Conservation (phyloP, 169 alveolate species). For the Plasmodium reichenowi region DNA sequence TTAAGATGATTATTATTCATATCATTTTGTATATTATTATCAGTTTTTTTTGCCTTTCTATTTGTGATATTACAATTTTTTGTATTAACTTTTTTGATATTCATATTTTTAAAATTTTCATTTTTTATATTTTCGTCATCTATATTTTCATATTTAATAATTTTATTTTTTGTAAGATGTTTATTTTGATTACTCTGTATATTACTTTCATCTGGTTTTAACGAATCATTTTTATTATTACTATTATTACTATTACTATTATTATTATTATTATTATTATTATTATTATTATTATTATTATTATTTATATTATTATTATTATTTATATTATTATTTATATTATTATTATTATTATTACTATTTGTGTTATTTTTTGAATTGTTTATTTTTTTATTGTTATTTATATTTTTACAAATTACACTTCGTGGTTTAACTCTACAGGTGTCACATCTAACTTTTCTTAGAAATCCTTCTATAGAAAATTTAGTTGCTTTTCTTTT, state of each 20-base stretch:
- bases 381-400: constrained; percentile 1
- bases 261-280: neutral
- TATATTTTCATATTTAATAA: too few species aligned
- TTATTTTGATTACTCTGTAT: too few species aligned
- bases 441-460: constrained; percentile 63
- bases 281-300: neutral
- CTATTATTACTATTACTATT: neutral
- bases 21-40: neutral
- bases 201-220: too few species aligned
- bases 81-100: constrained; percentile 5
- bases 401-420: constrained; percentile 15
- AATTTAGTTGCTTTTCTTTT: constrained; percentile 71
- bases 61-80: neutral
- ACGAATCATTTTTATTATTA: neutral
- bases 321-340: neutral
- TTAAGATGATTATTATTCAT: neutral
- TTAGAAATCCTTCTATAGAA: constrained; percentile 53
- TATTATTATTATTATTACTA: neutral
- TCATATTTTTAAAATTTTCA: constrained; percentile 1
- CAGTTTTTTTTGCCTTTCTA: neutral
- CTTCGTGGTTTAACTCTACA: constrained; percentile 57
- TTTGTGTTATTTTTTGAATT: constrained; percentile 6
- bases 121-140: neutral
- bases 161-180: too few species aligned
- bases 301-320: neutral